A percentile compares a stretch with the other conserved stretches of the same genome.
Conservation (phyloP, 441 rosid genomes). For the Mallotus repandus region DNA sequence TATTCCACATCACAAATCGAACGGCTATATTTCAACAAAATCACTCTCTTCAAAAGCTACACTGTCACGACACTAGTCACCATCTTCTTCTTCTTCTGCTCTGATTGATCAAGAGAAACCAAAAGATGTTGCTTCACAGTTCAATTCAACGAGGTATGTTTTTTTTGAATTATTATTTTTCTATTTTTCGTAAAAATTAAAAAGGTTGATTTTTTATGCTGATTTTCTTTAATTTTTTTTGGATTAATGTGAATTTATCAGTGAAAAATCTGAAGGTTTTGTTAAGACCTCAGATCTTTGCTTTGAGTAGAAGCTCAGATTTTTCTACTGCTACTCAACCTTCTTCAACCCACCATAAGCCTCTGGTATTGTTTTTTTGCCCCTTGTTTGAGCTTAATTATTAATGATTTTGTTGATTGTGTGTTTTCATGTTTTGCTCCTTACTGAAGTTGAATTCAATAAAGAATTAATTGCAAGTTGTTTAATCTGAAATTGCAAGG, state of each 20-base stretch:
- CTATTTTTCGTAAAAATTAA: background rate
- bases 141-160: slow-evolving; percentile 48
- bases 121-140: slow-evolving; percentile 37
- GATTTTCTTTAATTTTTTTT: background rate
- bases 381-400: no score
- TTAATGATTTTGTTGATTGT: no score
- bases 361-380: slow-evolving; percentile 40
- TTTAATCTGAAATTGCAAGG: no score
- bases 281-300: slow-evolving; percentile 43
- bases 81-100: background rate
- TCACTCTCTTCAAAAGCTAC: background rate
- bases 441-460: no score
- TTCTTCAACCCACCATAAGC: slow-evolving; percentile 38
- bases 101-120: background rate
- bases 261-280: slow-evolving; percentile 47
- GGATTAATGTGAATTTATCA: slow-evolving; percentile 21
- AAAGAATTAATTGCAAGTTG: no score
- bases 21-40: background rate
- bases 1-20: background rate
- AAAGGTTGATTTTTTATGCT: slow-evolving; percentile 3
- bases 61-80: background rate
- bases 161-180: background rate
- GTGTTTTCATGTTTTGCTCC: no score
- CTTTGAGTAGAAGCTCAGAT: slow-evolving; percentile 26
- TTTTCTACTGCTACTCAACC: slow-evolving; percentile 56